phyloP scores from a whole-genome alignment of 176 grass and related monocot genomes.

The Canna indica region DNA sequence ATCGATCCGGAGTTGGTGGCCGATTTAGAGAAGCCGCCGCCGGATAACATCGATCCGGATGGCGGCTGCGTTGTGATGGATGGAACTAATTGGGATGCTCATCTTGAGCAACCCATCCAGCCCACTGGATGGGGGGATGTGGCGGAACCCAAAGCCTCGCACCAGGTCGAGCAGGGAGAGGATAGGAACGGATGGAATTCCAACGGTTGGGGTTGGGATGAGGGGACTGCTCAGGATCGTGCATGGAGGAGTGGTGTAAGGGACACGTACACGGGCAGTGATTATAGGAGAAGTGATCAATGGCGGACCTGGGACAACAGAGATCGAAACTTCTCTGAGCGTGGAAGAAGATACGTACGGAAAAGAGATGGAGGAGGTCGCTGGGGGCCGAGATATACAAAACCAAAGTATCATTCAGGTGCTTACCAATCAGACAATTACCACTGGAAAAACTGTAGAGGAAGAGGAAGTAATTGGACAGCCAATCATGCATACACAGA shows the following conservation, averaged over 20 bases:
- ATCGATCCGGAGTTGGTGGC: conserved; percentile 1
- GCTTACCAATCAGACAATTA: not conserved
- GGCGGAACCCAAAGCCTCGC: not conserved
- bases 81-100: not conserved
- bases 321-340: not conserved
- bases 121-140: not conserved
- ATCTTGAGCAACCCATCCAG: not conserved
- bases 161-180: not conserved
- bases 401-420: not conserved
- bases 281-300: not conserved
- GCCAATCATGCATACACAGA: not conserved
- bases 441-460: not conserved
- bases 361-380: not conserved
- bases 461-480: not conserved
- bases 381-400: not conserved
- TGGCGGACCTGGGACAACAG: not conserved
- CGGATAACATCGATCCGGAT: not conserved
- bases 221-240: not conserved
- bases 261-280: not conserved
- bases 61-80: not conserved
- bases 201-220: not conserved
- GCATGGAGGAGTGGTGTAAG: not conserved
- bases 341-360: not conserved
- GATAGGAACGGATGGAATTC: not conserved
- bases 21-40: not conserved